A percentile compares a stretch with the other conserved stretches of the same genome.
Conservation (phyloP, 2,329 filamentous ascomycete genomes). For the Diplocarpon mali region DNA sequence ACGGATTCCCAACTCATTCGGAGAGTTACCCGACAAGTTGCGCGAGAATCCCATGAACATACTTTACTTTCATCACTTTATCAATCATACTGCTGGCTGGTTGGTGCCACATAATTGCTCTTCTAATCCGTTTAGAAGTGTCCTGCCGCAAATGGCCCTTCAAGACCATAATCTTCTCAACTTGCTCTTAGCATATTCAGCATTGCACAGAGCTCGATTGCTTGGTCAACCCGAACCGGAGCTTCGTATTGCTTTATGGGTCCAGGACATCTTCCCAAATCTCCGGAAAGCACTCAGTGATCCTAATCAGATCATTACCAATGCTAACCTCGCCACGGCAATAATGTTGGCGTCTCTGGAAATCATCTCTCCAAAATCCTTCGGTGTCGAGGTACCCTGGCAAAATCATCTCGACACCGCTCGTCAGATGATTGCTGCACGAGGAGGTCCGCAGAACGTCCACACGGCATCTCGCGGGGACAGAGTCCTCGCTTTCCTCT, state of each 20-base stretch:
- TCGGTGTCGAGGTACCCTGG: conserved; percentile 73
- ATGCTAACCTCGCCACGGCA: conserved; percentile 65
- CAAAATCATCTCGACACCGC: conserved; percentile 68
- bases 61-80: conserved; percentile 47
- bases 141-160: conserved; percentile 50
- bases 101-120: conserved; percentile 39
- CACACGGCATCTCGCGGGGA: conserved; percentile 36
- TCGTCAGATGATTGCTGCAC: conserved; percentile 60
- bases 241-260: conserved; percentile 70
- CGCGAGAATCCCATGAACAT: conserved; percentile 70
- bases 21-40: conserved; percentile 40
- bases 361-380: conserved; percentile 71
- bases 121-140: conserved; percentile 42
- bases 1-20: conserved; percentile 36
- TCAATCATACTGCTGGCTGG: conserved; percentile 67
- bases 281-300: conserved; percentile 56
- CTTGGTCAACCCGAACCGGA: conserved; percentile 63
- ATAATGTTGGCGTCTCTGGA: conserved; percentile 80
- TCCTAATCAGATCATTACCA: conserved; percentile 51
- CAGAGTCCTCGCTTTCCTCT: conserved; percentile 60
- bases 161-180: conserved; percentile 62
- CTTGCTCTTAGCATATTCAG: conserved; percentile 69
- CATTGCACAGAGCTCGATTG: conserved; percentile 69
- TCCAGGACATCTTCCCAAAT: conserved; percentile 65
- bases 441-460: conserved; percentile 46